A percentile compares a stretch with the other conserved stretches of the same genome.
phyloP scores from a whole-genome alignment of 208 protist genomes.

The Angomonas deanei region DNA sequence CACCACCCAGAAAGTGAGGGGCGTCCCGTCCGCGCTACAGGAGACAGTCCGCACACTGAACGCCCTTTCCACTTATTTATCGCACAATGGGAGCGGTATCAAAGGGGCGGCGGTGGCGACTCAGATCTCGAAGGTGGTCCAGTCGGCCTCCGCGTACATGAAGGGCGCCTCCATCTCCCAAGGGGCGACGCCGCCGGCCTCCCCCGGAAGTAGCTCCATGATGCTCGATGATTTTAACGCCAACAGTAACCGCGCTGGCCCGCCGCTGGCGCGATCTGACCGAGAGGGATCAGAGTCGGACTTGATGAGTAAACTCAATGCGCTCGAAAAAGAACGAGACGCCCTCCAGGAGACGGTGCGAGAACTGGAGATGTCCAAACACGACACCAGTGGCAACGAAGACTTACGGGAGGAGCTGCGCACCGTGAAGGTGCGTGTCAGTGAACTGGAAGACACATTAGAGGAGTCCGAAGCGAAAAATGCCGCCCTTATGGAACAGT shows the following conservation, averaged over 20 bases:
- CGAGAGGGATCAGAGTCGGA: not conserved
- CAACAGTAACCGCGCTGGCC: not conserved
- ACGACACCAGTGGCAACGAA: not conserved
- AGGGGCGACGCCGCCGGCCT: not conserved
- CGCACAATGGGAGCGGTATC: constrained; percentile 38
- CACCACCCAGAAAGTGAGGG: constrained; percentile 26
- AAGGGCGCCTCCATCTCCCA: constrained; percentile 19
- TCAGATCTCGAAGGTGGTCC: constrained; percentile 59
- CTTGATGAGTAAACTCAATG: not conserved
- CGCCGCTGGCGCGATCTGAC: not conserved
- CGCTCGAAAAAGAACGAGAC: not conserved
- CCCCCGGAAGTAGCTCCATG: not conserved
- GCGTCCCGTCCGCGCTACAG: constrained; percentile 29
- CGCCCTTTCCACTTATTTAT: constrained; percentile 53
- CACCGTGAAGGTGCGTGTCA: constrained; percentile 14
- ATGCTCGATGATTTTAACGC: not conserved
- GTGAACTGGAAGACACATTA: constrained; percentile 12
- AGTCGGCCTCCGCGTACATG: constrained; percentile 26
- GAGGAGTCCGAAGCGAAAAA: not conserved
- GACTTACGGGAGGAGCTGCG: constrained; percentile 12
- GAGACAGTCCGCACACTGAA: constrained; percentile 38
- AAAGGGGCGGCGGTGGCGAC: constrained; percentile 62
- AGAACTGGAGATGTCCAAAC: not conserved
- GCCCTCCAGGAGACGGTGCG: not conserved
- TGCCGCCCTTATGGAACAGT: constrained; percentile 20